Base-by-base conservation (phyloP, 768 basidiomycete species). In the Sistotremastrum suecicum region DNA sequence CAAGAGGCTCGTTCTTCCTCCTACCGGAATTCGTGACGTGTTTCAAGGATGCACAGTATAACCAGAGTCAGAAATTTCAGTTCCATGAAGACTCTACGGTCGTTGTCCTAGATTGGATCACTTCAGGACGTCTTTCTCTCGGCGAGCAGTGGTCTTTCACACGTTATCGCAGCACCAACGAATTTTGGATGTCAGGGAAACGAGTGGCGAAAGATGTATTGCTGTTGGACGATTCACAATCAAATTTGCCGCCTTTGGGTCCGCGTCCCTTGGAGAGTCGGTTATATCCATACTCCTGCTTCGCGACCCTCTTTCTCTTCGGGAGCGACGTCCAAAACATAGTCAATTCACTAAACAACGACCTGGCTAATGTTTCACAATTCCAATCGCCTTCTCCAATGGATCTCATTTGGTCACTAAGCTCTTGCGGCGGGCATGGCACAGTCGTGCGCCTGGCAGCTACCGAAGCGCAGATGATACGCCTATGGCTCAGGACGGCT, bases 21-120 rank as follows among this genome's bases (percentile, higher is more conserved):
- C 75, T 98, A 31, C 92, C 91, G 1, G 85, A 94, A 56, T 88
- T 91, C 28, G 87, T 95, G 41, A 89, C 91, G 20, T 95, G 91
- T 61, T 98, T 94, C 65, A 74, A 75, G 30, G 68, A 71, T 20
- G 86, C 94, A 5, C 74, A 74, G 0, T 98, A 98, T 63, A 72
- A 73, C 48, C 92, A 97, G 58, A 64, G 67, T 3, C 94, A 98
- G 66, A 78, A 69, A 37, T 90, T 97, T 62, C 64, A 68, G 45
- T 69, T 95, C 34, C 69, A 69, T 6, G 54, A 54, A 7, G 68
- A 68, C 38, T 72, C 81, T 6, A 85, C 83, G 8, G 64, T 80
- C 5, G 70, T 87, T 37, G 61, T 92, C 1, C 71, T 98, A 10
- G 94, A 97, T 58, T 95, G 91, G 88, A 65, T 89, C 47, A 95